Conservation (phyloP, 129 eudicot species). For the Glebionis coronaria region DNA sequence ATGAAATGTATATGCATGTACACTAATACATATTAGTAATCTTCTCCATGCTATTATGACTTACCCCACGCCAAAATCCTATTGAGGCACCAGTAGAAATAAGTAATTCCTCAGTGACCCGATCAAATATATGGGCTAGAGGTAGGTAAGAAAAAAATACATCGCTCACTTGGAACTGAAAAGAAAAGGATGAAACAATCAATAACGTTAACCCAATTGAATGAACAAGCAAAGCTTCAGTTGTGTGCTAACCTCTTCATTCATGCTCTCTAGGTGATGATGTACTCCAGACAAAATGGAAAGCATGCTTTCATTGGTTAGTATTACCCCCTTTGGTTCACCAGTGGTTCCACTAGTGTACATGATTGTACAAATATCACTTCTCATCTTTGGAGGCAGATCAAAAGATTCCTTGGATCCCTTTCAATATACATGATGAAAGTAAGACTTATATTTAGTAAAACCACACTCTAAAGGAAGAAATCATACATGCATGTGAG, state of each 20-base stretch:
- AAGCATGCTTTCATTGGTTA: slow-evolving; percentile 79
- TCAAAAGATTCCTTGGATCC: slow-evolving; percentile 45
- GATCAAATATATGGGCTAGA: slow-evolving; percentile 88
- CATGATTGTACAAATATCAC: slow-evolving; percentile 86
- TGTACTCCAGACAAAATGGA: slow-evolving; percentile 66
- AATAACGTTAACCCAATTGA: background rate
- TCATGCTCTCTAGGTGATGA: slow-evolving; percentile 71
- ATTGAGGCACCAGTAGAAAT: slow-evolving; percentile 81
- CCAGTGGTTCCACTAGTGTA: slow-evolving; percentile 98
- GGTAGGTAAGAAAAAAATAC: slow-evolving; percentile 86
- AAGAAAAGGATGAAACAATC: background rate
- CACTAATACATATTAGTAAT: background rate
- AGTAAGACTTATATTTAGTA: background rate
- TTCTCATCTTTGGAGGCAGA: slow-evolving; percentile 68
- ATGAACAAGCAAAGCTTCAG: background rate
- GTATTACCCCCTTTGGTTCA: slow-evolving; percentile 91
- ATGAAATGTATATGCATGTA: background rate
- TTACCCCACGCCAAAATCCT: slow-evolving; percentile 97
- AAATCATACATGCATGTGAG: no score
- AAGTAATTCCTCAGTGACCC: slow-evolving; percentile 70
- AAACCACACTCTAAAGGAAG: no score
- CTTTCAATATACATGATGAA: slow-evolving; percentile 24
- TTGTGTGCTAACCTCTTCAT: slow-evolving; percentile 53
- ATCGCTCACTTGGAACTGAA: slow-evolving; percentile 61
- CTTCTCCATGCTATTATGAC: slow-evolving; percentile 13